A percentile compares a stretch with the other conserved stretches of the same genome.
Evolutionary conservation across 805 yeast species (phyloP).

Genomic region (Ogataea pignaliae): DNA sequence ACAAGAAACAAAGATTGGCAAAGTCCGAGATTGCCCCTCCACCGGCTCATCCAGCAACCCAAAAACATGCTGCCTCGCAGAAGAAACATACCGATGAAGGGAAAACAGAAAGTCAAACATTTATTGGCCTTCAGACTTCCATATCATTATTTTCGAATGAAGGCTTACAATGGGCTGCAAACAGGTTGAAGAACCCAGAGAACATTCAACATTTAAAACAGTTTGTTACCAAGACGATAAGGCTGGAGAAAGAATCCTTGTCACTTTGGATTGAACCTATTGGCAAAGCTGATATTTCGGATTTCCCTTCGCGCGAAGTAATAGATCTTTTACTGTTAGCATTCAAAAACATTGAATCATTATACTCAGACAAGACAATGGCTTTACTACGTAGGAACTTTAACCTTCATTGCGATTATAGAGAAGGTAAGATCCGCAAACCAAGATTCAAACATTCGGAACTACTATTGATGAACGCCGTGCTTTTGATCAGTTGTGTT

Average conservation of each 20-base stretch:
- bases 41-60: too few species aligned
- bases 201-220: constrained; percentile 21
- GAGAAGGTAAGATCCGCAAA: constrained; percentile 20
- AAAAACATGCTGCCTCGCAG: too few species aligned
- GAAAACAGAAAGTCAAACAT: constrained; percentile 4
- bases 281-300: constrained; percentile 19
- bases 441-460: constrained; percentile 30
- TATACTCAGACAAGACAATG: background rate
- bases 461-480: constrained; percentile 27
- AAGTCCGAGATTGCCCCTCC: background rate
- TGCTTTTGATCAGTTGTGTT: constrained; percentile 19
- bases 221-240: constrained; percentile 16
- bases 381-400: background rate
- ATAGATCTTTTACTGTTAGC: constrained; percentile 13
- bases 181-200: constrained; percentile 12
- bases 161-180: constrained; percentile 39
- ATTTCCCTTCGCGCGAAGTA: constrained; percentile 29
- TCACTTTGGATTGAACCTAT: constrained; percentile 34
- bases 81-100: too few species aligned
- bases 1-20: background rate
- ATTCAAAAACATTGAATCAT: background rate
- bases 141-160: constrained; percentile 37
- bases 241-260: constrained; percentile 16
- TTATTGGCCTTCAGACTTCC: constrained; percentile 26
- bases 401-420: constrained; percentile 17